Evolutionary conservation across 2,329 filamentous ascomycete genomes (phyloP).

Genomic region (Alternaria consortialis): DNA sequence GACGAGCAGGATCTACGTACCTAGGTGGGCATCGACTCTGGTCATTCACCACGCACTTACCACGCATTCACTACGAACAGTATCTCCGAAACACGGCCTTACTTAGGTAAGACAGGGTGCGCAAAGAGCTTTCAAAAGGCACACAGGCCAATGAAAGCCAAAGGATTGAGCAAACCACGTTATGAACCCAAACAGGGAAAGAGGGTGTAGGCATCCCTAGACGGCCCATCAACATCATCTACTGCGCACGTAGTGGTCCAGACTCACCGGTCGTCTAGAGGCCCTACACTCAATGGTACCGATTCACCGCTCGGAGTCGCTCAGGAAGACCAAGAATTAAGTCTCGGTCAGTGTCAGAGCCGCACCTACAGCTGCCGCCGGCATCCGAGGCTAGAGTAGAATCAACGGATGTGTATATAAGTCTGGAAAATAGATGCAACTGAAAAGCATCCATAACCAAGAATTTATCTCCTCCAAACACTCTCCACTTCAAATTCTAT

Average conservation of each 20-base stretch:
- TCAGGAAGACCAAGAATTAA: neutral
- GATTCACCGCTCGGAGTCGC: neutral
- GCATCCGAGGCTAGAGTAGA: neutral
- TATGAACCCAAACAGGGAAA: neutral
- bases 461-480: neutral
- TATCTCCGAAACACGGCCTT: neutral
- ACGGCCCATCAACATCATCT: neutral
- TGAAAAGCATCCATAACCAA: neutral
- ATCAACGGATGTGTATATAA: slow-evolving; percentile 9
- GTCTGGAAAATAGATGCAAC: neutral
- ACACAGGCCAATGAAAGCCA: neutral
- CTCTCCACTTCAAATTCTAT: neutral
- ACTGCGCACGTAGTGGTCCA: neutral
- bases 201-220: neutral
- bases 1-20: no score
- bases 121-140: neutral
- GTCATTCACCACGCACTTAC: no score
- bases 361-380: neutral
- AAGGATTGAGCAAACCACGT: neutral
- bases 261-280: neutral
- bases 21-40: no score
- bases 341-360: neutral
- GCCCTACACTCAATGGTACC: neutral
- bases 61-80: neutral
- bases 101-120: neutral